phyloP scores from a whole-genome alignment of 2,329 filamentous ascomycete genomes.

The Akanthomyces muscarius region DNA sequence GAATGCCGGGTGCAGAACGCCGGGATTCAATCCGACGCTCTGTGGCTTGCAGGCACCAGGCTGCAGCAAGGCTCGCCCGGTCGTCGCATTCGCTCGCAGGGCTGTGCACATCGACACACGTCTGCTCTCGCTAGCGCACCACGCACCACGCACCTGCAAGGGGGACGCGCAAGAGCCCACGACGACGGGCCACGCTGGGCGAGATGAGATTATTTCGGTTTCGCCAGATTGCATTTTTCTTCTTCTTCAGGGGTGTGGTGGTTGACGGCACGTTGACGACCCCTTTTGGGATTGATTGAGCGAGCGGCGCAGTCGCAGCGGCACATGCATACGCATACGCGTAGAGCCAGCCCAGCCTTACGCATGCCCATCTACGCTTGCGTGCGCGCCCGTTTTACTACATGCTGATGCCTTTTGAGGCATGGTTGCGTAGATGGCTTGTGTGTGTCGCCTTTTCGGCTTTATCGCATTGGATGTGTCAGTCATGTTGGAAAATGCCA shows the following conservation, averaged over 20 bases:
- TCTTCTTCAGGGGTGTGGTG: background rate
- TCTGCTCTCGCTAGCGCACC: background rate
- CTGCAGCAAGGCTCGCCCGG: too few relatives aligned
- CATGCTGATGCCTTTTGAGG: background rate
- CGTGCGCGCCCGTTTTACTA: background rate
- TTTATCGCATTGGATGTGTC: too few relatives aligned
- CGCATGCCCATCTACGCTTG: background rate
- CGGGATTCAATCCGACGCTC: background rate
- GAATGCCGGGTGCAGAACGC: background rate
- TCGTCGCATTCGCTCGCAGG: background rate
- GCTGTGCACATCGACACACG: background rate
- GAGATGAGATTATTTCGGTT: background rate
- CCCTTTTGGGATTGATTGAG: too few relatives aligned
- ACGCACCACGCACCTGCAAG: background rate
- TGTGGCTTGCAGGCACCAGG: background rate
- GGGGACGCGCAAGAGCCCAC: slow-evolving; percentile 3
- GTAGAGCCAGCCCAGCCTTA: background rate
- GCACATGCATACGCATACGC: background rate
- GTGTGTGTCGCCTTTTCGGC: background rate
- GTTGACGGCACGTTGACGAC: background rate
- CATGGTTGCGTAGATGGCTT: slow-evolving; percentile 9
- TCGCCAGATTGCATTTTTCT: background rate
- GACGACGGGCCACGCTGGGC: background rate
- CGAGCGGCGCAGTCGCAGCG: background rate
- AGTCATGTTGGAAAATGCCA: too few relatives aligned